Percentiles rank a stretch among this genome's conserved stretches.
Conservation (phyloP, 768 basidiomycete genomes). For the Pisolithus tinctorius region DNA sequence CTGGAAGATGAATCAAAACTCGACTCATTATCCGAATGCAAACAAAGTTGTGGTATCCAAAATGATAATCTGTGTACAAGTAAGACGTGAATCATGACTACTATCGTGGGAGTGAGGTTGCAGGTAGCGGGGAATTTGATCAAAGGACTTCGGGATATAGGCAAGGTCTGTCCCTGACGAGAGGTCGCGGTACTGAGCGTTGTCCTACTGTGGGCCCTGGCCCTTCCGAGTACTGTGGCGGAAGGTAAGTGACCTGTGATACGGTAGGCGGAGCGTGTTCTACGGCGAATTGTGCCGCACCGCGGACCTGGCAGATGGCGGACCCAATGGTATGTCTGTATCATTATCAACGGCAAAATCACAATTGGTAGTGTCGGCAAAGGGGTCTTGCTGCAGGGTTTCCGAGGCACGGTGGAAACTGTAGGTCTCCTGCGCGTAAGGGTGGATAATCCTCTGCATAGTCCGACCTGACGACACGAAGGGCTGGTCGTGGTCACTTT, state of each 20-base stretch:
- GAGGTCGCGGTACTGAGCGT: slow-evolving; percentile 6
- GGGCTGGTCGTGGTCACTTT: slow-evolving; percentile 10
- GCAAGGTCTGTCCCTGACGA: slow-evolving; percentile 5
- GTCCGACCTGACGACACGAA: slow-evolving; percentile 4
- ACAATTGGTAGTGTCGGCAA: slow-evolving; percentile 12
- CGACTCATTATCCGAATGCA: no score
- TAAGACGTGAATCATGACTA: background rate
- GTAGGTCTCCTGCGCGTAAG: slow-evolving; percentile 1
- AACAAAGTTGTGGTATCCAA: no score
- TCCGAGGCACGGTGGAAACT: slow-evolving; percentile 4
- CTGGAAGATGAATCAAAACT: no score
- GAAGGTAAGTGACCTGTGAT: no score
- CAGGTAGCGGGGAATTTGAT: slow-evolving; percentile 1
- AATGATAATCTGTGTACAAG: no score
- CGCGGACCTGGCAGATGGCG: background rate
- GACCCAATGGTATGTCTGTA: slow-evolving; percentile 5
- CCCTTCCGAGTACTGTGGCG: slow-evolving; percentile 10
- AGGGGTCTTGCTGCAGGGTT: no score
- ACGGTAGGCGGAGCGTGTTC: no score
- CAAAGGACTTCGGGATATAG: slow-evolving; percentile 1
- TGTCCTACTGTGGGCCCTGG: slow-evolving; percentile 18
- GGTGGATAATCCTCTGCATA: background rate
- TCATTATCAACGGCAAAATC: slow-evolving; percentile 17
- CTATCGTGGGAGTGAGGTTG: slow-evolving; percentile 2
- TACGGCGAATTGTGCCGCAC: no score